phyloP scores from a whole-genome alignment of 768 basidiomycete genomes.

The Phylloporus scabripes region DNA sequence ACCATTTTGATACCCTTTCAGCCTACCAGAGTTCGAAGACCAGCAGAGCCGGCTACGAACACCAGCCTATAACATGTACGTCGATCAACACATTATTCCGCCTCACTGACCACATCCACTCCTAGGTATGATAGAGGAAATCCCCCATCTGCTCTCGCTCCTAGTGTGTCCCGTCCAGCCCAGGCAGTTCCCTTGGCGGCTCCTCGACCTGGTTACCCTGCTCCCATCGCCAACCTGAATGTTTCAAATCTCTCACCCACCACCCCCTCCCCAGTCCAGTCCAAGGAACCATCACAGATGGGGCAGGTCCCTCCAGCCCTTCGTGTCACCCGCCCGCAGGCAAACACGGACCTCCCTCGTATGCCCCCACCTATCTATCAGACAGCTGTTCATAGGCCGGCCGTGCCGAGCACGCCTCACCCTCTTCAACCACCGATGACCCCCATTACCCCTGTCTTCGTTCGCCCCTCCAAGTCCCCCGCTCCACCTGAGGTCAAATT shows the following conservation, averaged over 20 bases:
- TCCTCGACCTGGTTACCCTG: conserved; percentile 69
- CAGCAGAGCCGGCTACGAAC: conserved; percentile 47
- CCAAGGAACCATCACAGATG: conserved; percentile 22
- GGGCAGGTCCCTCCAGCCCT: conserved; percentile 28
- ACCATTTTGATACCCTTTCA: conserved; percentile 30
- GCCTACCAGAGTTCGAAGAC: conserved; percentile 33
- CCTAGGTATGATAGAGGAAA: conserved; percentile 56
- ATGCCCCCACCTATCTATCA: conserved; percentile 31
- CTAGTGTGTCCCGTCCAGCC: conserved; percentile 30
- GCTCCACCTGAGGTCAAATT: conserved; percentile 44
- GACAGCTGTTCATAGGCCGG: conserved; percentile 26
- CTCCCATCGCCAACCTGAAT: conserved; percentile 61
- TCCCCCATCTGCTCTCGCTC: conserved; percentile 49
- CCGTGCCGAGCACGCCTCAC: conserved; percentile 54
- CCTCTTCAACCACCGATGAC: conserved; percentile 73
- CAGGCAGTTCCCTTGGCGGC: conserved; percentile 50
- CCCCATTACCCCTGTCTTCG: conserved; percentile 76
- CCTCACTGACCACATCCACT: conserved; percentile 5
- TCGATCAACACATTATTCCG: conserved; percentile 13
- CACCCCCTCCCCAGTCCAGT: conserved; percentile 29
- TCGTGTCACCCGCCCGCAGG: conserved; percentile 16
- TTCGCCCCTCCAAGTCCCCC: conserved; percentile 45
- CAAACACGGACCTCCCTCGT: conserved; percentile 17
- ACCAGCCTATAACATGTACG: conserved; percentile 65
- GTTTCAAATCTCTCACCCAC: conserved; percentile 45